phyloP scores from a whole-genome alignment of 495 filamentous ascomycete genomes.

The Parmelia sp. region DNA sequence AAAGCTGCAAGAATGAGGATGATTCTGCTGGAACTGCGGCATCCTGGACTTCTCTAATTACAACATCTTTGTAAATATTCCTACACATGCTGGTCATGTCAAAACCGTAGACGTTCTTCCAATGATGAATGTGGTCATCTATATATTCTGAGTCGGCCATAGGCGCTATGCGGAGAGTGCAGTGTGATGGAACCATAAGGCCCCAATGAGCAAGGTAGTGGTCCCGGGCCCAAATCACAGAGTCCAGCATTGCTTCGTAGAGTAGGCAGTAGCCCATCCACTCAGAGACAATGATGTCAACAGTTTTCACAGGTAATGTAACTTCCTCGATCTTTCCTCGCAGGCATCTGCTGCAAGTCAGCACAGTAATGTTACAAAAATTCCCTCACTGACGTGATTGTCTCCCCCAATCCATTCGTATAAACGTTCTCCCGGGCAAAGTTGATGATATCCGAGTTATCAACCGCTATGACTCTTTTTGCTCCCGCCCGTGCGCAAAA shows the following conservation, averaged over 20 bases:
- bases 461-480: conserved; percentile 83
- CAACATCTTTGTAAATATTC: conserved; percentile 54
- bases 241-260: conserved; percentile 94
- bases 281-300: conserved; percentile 93
- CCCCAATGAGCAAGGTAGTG: conserved; percentile 70
- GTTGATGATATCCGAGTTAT: conserved; percentile 89
- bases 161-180: conserved; percentile 77
- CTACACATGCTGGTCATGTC: conserved; percentile 51
- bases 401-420: conserved; percentile 70
- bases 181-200: conserved; percentile 86
- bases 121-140: conserved; percentile 56
- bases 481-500: conserved; percentile 89
- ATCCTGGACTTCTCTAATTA: conserved; percentile 43
- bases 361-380: not conserved
- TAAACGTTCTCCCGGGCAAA: conserved; percentile 79
- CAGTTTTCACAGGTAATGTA: conserved; percentile 66
- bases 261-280: conserved; percentile 97
- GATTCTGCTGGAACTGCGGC: conserved; percentile 44
- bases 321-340: conserved; percentile 94
- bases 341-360: conserved; percentile 43
- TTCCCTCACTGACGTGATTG: conserved; percentile 55
- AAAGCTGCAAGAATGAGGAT: conserved; percentile 48
- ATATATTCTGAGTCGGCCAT: conserved; percentile 81
- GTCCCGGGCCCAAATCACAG: conserved; percentile 82
- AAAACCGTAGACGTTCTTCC: conserved; percentile 60